phyloP scores from a whole-genome alignment of 1,139 yeast genomes.

The Saccharomyces hybrid region DNA sequence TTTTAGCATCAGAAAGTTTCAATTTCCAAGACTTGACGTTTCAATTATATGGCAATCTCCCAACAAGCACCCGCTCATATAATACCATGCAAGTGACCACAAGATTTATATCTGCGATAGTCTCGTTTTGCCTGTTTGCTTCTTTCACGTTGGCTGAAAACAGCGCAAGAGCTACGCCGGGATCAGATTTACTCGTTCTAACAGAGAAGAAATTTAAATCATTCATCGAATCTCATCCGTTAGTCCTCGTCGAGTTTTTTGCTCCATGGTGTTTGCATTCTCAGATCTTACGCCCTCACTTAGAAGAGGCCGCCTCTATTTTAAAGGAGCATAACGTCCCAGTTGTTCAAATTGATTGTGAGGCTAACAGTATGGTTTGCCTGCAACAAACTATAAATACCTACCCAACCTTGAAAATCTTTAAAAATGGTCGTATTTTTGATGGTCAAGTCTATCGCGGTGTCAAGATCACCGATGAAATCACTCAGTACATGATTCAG shows the following conservation, averaged over 20 bases:
- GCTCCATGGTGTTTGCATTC: conserved; percentile 99
- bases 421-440: conserved; percentile 50
- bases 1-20: not conserved
- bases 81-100: not conserved
- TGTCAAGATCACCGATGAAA: conserved; percentile 70
- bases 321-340: conserved; percentile 60
- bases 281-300: conserved; percentile 85
- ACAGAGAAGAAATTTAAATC: conserved; percentile 53
- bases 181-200: conserved; percentile 29
- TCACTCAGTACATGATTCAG: conserved; percentile 69
- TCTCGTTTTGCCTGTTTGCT: conserved; percentile 30
- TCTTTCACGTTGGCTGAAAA: conserved; percentile 29
- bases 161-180: conserved; percentile 67
- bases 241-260: conserved; percentile 87
- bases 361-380: conserved; percentile 75
- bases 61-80: not conserved
- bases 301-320: conserved; percentile 68
- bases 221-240: conserved; percentile 61
- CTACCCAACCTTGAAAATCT: conserved; percentile 84
- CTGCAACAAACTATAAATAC: conserved; percentile 68
- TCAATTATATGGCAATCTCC: not conserved
- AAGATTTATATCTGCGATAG: conserved; percentile 9
- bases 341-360: conserved; percentile 89
- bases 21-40: not conserved
- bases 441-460: conserved; percentile 62